These are phyloP conservation scores for Cyberlindnera samutprakarnensis DNA, from an alignment of 805 yeast genomes.

Conservation along the genomic window DNA sequence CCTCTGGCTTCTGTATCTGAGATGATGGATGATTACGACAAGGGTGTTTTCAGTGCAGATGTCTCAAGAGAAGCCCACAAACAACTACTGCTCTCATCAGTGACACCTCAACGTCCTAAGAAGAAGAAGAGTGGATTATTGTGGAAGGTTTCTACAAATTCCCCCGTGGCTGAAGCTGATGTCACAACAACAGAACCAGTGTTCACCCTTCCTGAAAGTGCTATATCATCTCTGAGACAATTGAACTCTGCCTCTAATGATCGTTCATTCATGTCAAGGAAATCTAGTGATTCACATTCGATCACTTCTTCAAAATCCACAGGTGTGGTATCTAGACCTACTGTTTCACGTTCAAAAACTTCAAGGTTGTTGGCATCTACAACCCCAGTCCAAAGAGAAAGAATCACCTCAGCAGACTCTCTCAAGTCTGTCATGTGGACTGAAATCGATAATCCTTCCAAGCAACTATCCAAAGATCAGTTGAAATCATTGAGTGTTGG, in stretches of 20 bases:
- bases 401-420: constrained; percentile 15
- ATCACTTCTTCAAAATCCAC: background rate
- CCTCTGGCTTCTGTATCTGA: constrained; percentile 36
- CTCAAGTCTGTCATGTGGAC: constrained; percentile 40
- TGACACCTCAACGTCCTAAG: no score
- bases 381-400: constrained; percentile 5
- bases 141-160: constrained; percentile 19
- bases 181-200: constrained; percentile 12
- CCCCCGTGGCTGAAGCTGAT: constrained; percentile 18
- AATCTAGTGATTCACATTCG: background rate
- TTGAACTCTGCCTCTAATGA: background rate
- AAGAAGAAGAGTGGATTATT: constrained; percentile 9
- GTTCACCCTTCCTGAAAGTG: constrained; percentile 8
- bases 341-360: constrained; percentile 1
- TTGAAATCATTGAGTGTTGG: constrained; percentile 59
- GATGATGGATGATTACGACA: constrained; percentile 65
- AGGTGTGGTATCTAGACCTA: background rate
- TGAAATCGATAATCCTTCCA: constrained; percentile 70
- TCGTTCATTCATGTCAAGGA: background rate
- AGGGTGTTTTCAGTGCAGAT: constrained; percentile 35
- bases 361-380: constrained; percentile 5
- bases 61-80: constrained; percentile 7
- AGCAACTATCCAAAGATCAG: constrained; percentile 46
- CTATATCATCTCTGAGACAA: constrained; percentile 4
- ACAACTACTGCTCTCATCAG: no score